These are phyloP conservation scores for Coniferiporia sulphurascens DNA, from an alignment of 1,284 basidiomycete species.

Conservation along the genomic window DNA sequence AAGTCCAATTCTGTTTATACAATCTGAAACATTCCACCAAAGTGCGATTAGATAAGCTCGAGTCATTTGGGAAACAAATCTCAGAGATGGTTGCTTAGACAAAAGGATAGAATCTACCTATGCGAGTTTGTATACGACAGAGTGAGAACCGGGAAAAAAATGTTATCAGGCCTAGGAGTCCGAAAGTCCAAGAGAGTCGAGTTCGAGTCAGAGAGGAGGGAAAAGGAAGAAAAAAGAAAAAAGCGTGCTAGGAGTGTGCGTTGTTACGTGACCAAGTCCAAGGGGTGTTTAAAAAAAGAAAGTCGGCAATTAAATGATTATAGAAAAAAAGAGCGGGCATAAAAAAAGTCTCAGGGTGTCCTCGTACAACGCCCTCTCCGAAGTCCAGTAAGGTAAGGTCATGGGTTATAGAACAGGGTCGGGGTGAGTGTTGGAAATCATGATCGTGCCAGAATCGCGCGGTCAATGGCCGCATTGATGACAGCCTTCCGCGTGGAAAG, in stretches of 20 bases:
- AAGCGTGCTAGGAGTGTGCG: neutral
- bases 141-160: neutral
- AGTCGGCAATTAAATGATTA: neutral
- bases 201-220: neutral
- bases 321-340: neutral
- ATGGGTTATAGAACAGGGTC: neutral
- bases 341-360: neutral
- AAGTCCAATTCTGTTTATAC: too few species aligned
- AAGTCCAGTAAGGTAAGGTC: conserved; percentile 1
- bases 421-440: neutral
- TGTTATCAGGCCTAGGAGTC: neutral
- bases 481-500: conserved; percentile 58
- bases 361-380: conserved; percentile 2
- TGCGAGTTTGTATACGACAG: neutral
- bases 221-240: too few species aligned
- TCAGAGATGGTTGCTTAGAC: neutral
- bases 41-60: too few species aligned
- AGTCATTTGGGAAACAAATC: neutral
- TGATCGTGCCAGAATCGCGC: conserved; percentile 24
- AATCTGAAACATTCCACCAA: too few species aligned
- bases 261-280: conserved; percentile 1
- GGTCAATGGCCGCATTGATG: conserved; percentile 71
- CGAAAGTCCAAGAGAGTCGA: conserved; percentile 2
- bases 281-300: neutral
- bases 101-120: conserved; percentile 4